Conservation (phyloP, 1,284 basidiomycete genomes). For the Ganoderma leucocontextum region DNA sequence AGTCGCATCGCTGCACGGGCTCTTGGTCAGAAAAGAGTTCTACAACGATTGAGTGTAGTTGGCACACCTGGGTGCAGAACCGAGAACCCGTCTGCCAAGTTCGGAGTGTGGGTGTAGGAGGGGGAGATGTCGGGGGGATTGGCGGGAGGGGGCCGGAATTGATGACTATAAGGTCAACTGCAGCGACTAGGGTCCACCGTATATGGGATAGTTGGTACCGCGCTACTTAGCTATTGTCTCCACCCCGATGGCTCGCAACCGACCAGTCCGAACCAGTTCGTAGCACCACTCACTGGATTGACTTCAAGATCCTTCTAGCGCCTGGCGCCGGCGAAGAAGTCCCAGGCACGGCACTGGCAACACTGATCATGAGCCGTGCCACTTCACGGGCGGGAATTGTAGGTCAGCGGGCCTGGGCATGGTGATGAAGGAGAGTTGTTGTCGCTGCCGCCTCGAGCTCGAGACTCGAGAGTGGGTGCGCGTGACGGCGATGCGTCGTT, state of each 20-base stretch:
- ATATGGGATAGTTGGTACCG: too few species aligned
- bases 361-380: too few species aligned
- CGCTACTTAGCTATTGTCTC: neutral
- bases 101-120: too few species aligned
- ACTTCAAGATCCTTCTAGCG: neutral
- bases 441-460: too few species aligned
- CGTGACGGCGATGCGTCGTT: neutral
- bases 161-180: too few species aligned
- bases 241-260: neutral
- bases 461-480: neutral
- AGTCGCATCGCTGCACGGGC: conserved; percentile 7
- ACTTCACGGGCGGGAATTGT: neutral
- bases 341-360: neutral
- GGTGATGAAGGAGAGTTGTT: too few species aligned
- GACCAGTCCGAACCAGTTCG: neutral
- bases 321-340: neutral
- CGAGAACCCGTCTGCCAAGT: too few species aligned
- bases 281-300: too few species aligned
- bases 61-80: neutral
- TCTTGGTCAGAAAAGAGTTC: neutral
- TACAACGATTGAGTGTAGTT: neutral
- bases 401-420: too few species aligned
- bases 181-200: too few species aligned
- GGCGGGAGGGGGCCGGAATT: too few species aligned
- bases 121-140: too few species aligned